These are phyloP conservation scores for Jaminaea rosea DNA, from an alignment of 1,284 basidiomycete species.

Conservation along the genomic window DNA sequence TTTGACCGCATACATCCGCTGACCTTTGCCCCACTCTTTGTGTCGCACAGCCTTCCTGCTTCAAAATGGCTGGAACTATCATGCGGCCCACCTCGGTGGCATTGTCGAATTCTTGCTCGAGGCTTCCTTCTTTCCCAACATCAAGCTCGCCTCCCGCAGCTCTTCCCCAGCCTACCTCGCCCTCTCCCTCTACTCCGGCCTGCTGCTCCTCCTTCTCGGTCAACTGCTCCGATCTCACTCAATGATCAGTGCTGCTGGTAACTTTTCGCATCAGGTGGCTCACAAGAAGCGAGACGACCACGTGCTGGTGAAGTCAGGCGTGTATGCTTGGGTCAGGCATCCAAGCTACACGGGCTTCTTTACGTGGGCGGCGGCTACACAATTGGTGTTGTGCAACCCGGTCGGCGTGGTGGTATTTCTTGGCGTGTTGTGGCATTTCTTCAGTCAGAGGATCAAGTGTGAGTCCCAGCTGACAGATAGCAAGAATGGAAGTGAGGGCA, in stretches of 20 bases:
- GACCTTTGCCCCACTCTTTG: background rate
- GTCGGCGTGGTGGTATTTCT: constrained; percentile 61
- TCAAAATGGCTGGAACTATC: constrained; percentile 79
- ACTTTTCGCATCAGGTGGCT: constrained; percentile 68
- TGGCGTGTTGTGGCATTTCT: constrained; percentile 72
- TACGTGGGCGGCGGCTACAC: constrained; percentile 93
- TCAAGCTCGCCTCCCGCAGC: constrained; percentile 1
- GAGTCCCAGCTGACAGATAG: constrained; percentile 38
- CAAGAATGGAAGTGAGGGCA: too few relatives aligned
- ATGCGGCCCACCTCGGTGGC: constrained; percentile 70
- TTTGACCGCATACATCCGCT: background rate
- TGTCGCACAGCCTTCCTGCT: constrained; percentile 69
- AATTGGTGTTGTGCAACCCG: constrained; percentile 82
- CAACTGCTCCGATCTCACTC: constrained; percentile 75
- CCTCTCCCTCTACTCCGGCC: constrained; percentile 51
- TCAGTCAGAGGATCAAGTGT: constrained; percentile 64
- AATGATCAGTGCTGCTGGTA: constrained; percentile 88
- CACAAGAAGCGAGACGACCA: constrained; percentile 32
- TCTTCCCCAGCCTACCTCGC: background rate
- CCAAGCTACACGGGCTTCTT: constrained; percentile 96
- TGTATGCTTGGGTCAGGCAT: constrained; percentile 56
- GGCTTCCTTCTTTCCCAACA: constrained; percentile 7
- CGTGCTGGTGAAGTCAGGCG: constrained; percentile 33
- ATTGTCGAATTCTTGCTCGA: constrained; percentile 67
- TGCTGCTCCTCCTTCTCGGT: constrained; percentile 59